Evolutionary conservation across 768 basidiomycete genomes (phyloP), one percentile per base, ranked within the genome.

Genomic region (Porphyrellus cyaneotinctus): DNA sequence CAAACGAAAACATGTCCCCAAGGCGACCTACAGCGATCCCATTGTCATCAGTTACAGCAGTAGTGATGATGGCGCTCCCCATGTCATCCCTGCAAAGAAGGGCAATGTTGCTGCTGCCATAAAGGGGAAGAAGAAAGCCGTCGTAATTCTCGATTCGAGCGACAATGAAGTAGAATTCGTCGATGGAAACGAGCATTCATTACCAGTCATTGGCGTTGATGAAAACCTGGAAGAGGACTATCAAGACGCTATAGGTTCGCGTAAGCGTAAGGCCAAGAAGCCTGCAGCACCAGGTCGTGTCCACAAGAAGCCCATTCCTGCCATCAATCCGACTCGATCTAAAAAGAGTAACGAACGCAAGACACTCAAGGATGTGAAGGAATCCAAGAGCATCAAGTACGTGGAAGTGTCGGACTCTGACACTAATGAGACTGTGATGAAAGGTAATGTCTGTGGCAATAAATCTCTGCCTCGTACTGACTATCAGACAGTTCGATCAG

Each of bases 41-140:
- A 53, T 53, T 6, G 12, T 53, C 11, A 38, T 53, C 47, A 43
- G 26, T n/a, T n/a, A n/a, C 37, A 38, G 47, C 35, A 38, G 52
- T 33, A 53, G 52, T 26, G 42, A 48, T 8, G 35, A 53, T 32
- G 39, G 38, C 18, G n/a, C 13, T 26, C 14, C 52, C 18, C 26
- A 3, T 41, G 10, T 53, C 20, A 47, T 49, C 31, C 52, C 47
- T 14, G 33, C 47, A 7, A 48, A 49, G 28, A n/a, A n/a, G n/a
- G n/a, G n/a, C n/a, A n/a, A n/a, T n/a, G n/a, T n/a, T n/a, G n/a
- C n/a, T n/a, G n/a, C n/a, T n/a, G 37, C 22, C 20, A 7, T 2
- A 12, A 38, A 47, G 13, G 24, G 30, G 47, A 43, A 43, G 35
- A 43, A 24, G 3, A 42, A 47, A 18, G 20, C 11, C 8, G 15